Evolutionary conservation across 768 basidiomycete genomes (phyloP).

Genomic region (Thelephora ganbajun): DNA sequence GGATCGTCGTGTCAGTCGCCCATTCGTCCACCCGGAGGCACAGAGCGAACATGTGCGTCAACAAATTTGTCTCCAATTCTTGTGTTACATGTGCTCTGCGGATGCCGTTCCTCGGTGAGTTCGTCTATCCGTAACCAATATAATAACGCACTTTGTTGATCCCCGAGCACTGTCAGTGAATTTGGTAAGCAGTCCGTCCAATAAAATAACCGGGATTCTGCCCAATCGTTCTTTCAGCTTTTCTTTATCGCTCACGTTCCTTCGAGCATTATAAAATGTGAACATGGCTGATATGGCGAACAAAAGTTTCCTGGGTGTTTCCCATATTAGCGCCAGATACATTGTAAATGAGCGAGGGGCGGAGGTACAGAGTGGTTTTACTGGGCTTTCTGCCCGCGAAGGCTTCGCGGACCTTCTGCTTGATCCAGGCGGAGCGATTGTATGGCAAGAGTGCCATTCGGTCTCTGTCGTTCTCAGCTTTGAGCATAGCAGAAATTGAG

Average conservation of each 20-base stretch:
- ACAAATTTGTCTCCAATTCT: conserved; percentile 52
- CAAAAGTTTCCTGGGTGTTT: conserved; percentile 47
- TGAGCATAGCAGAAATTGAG: conserved; percentile 38
- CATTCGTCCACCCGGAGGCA: conserved; percentile 72
- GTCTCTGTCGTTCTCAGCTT: conserved; percentile 32
- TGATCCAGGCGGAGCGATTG: conserved; percentile 55
- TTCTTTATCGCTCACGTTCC: conserved; percentile 32
- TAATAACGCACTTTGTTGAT: conserved; percentile 39
- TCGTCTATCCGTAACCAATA: neutral
- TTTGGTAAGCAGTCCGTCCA: conserved; percentile 62
- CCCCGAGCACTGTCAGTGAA: conserved; percentile 71
- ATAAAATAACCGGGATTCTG: conserved; percentile 43
- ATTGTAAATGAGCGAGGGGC: neutral
- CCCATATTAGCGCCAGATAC: neutral
- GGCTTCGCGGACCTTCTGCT: conserved; percentile 38
- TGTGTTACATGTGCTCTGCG: conserved; percentile 36
- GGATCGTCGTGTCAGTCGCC: conserved; percentile 46
- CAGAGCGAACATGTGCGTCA: conserved; percentile 70
- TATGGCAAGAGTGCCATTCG: conserved; percentile 46
- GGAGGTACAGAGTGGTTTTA: conserved; percentile 46
- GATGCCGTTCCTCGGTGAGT: neutral
- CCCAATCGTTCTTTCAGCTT: conserved; percentile 42
- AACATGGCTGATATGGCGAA: conserved; percentile 79
- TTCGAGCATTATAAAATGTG: conserved; percentile 39
- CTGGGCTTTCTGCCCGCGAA: conserved; percentile 33